Percentiles rank a stretch among this genome's conserved stretches.
These are phyloP conservation scores for Claviceps sp. DNA, from an alignment of 2,329 filamentous ascomycete genomes.

Conservation along the genomic window DNA sequence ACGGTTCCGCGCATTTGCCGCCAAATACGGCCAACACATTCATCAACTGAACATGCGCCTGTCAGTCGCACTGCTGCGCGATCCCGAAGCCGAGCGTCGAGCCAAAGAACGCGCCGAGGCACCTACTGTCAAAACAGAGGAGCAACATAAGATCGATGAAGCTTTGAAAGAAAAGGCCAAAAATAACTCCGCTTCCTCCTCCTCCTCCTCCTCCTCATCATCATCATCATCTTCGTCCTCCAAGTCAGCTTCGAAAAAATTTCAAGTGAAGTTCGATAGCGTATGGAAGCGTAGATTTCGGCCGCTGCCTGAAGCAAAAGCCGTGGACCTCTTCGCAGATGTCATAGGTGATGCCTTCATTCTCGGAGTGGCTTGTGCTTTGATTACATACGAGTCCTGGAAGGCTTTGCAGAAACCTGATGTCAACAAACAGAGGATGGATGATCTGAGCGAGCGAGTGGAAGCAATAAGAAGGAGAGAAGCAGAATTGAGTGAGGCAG, in stretches of 20 bases:
- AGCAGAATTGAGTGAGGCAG: conserved; percentile 32
- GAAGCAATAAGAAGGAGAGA: conserved; percentile 37
- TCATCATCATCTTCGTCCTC: neutral
- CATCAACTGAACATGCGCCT: conserved; percentile 56
- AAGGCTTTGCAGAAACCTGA: conserved; percentile 48
- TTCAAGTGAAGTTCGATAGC: conserved; percentile 26
- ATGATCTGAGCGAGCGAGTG: conserved; percentile 33
- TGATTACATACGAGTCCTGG: conserved; percentile 51
- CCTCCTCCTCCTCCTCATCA: neutral
- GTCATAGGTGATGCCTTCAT: conserved; percentile 53
- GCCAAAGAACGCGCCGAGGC: conserved; percentile 50
- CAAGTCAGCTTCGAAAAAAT: conserved; percentile 10
- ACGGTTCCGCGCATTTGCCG: conserved; percentile 46
- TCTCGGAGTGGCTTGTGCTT: conserved; percentile 39
- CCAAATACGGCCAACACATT: conserved; percentile 47
- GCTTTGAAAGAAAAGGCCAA: conserved; percentile 27
- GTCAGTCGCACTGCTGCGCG: conserved; percentile 44
- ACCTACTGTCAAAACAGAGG: conserved; percentile 52
- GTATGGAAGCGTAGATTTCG: conserved; percentile 51
- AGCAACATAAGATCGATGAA: conserved; percentile 43
- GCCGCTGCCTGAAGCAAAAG: conserved; percentile 49
- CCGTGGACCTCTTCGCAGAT: conserved; percentile 54
- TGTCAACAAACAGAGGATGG: conserved; percentile 37
- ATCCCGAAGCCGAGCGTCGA: conserved; percentile 41
- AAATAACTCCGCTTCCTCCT: neutral